A percentile compares a stretch with the other conserved stretches of the same genome.
These are phyloP conservation scores for Populus trichocarpa DNA, from an alignment of 441 rosid species.

Conservation along the genomic window DNA sequence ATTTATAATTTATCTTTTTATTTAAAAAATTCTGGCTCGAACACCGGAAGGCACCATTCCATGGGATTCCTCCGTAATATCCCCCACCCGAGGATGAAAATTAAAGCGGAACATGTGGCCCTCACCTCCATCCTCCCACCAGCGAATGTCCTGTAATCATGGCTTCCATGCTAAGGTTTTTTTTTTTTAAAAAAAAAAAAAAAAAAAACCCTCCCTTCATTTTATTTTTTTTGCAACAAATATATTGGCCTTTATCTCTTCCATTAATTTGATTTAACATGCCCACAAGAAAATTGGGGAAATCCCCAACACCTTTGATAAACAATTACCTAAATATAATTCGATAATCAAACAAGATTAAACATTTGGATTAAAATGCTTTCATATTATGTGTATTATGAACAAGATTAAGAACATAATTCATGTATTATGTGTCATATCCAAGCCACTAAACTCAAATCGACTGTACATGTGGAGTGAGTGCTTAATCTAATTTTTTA, in stretches of 20 bases:
- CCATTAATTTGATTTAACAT: not conserved
- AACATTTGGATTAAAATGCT: not conserved
- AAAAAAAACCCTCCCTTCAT: not conserved
- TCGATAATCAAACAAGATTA: too few relatives aligned
- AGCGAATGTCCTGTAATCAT: conserved; percentile 22
- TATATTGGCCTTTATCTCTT: not conserved
- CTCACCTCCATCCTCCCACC: not conserved
- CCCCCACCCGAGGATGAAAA: conserved; percentile 6
- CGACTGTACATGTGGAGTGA: not conserved
- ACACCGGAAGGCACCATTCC: not conserved
- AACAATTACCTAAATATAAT: not conserved
- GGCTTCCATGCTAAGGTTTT: not conserved
- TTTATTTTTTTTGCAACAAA: not conserved
- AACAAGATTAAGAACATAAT: not conserved
- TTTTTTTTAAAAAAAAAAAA: too few relatives aligned
- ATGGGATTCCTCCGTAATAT: conserved; percentile 16
- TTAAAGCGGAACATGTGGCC: conserved; percentile 18
- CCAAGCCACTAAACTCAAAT: not conserved
- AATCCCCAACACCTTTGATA: not conserved
- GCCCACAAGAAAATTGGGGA: too few relatives aligned
- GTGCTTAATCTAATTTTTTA: not conserved
- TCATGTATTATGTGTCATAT: not conserved
- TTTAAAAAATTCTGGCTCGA: too few relatives aligned
- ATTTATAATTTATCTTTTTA: too few relatives aligned
- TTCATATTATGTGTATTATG: not conserved